Conservation (phyloP, 2,329 filamentous ascomycete genomes). For the Talaromyces funiculosus region DNA sequence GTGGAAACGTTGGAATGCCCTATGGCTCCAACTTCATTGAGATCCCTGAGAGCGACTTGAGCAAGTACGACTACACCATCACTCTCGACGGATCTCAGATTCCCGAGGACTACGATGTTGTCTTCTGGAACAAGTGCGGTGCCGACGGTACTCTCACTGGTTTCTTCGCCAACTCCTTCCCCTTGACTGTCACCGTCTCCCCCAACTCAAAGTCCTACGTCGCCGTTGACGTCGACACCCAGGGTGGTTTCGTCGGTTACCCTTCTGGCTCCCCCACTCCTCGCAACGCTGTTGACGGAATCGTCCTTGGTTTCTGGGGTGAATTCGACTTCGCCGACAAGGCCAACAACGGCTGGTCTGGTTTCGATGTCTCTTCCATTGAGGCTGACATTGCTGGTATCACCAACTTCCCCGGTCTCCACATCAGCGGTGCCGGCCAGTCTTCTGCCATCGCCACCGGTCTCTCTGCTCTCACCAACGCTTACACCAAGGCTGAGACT, state of each 20-base stretch:
- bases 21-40: constrained; percentile 39
- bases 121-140: constrained; percentile 40
- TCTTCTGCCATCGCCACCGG: constrained; percentile 28
- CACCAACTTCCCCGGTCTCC: constrained; percentile 31
- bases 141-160: constrained; percentile 28
- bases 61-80: constrained; percentile 33
- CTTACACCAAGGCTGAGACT: constrained; percentile 28
- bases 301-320: constrained; percentile 37
- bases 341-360: constrained; percentile 29
- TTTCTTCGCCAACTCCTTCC: constrained; percentile 29
- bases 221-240: constrained; percentile 33
- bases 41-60: constrained; percentile 27
- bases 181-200: constrained; percentile 27
- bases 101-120: constrained; percentile 28
- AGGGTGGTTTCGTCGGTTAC: constrained; percentile 33
- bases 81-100: constrained; percentile 26
- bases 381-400: constrained; percentile 25
- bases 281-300: constrained; percentile 25
- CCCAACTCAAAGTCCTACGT: constrained; percentile 31
- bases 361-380: constrained; percentile 40
- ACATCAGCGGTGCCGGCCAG: constrained; percentile 28
- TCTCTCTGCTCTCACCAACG: constrained; percentile 23
- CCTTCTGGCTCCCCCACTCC: constrained; percentile 20
- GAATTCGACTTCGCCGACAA: constrained; percentile 35
- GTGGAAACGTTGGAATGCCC: constrained; percentile 33